Evolutionary conservation across 768 basidiomycete genomes (phyloP).

Genomic region (Coprinellus aureogranulatus): DNA sequence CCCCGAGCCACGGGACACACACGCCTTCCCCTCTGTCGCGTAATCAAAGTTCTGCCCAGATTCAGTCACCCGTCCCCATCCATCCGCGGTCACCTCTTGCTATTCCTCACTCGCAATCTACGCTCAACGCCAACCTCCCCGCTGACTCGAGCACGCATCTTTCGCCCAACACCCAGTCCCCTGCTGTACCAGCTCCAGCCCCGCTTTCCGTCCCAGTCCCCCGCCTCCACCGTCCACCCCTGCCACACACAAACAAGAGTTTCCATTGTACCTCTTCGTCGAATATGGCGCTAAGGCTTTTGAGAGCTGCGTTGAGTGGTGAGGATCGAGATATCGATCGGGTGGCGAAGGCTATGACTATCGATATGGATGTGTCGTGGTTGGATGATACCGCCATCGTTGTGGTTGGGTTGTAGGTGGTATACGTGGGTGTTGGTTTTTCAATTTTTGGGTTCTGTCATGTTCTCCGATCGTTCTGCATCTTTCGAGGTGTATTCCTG

Average conservation of each 20-base stretch:
- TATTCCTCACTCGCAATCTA: neutral
- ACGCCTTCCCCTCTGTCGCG: no score
- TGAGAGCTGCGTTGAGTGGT: slow-evolving; percentile 58
- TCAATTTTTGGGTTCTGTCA: no score
- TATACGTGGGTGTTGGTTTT: no score
- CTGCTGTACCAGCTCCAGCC: neutral
- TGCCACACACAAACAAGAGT: slow-evolving; percentile 13
- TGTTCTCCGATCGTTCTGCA: no score
- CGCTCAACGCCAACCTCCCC: no score
- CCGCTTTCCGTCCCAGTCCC: neutral
- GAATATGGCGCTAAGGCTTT: slow-evolving; percentile 58
- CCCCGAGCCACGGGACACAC: neutral
- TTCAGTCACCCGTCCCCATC: neutral
- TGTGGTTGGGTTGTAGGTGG: slow-evolving; percentile 29
- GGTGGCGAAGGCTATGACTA: slow-evolving; percentile 58
- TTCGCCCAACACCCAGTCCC: neutral
- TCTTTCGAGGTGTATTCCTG: no score
- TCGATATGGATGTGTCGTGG: slow-evolving; percentile 66
- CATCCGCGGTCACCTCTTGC: no score
- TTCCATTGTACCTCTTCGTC: slow-evolving; percentile 7
- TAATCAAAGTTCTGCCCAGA: neutral
- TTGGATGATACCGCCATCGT: slow-evolving; percentile 68
- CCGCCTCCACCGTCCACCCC: neutral
- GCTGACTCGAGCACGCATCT: no score
- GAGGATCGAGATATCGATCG: slow-evolving; percentile 40